These are phyloP conservation scores for Cenchrus americanus DNA, from an alignment of 176 grass and related monocot species.

Conservation along the genomic window DNA sequence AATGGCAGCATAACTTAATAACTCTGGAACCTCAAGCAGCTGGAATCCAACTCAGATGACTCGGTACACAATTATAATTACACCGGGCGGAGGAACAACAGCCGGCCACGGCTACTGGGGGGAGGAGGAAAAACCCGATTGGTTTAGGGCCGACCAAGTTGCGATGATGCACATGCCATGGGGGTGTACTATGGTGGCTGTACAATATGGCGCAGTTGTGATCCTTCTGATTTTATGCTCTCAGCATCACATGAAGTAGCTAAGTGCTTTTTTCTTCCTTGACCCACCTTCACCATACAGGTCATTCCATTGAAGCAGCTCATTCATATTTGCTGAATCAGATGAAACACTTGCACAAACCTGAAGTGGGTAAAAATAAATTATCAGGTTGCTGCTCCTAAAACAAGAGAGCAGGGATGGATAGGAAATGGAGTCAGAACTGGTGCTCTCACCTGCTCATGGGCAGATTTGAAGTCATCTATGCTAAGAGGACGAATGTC, in stretches of 20 bases:
- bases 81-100: constrained; percentile 17
- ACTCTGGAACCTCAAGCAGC: constrained; percentile 40
- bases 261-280: constrained; percentile 92
- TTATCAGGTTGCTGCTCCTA: constrained; percentile 11
- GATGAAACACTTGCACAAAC: constrained; percentile 96
- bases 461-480: constrained; percentile 93
- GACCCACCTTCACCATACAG: constrained; percentile 98
- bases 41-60: constrained; percentile 46
- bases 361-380: constrained; percentile 37
- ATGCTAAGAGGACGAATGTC: constrained; percentile 87
- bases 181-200: constrained; percentile 43
- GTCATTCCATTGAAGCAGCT: constrained; percentile 96
- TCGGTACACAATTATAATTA: constrained; percentile 61
- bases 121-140: constrained; percentile 47
- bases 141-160: constrained; percentile 49
- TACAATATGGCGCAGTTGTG: constrained; percentile 42
- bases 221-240: constrained; percentile 35
- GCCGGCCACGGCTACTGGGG: constrained; percentile 37
- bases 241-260: constrained; percentile 94
- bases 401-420: not conserved
- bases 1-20: constrained; percentile 13
- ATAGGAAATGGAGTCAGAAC: not conserved
- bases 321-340: constrained; percentile 90
- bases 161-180: constrained; percentile 33
- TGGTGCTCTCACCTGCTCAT: constrained; percentile 78